Conservation (phyloP, 768 basidiomycete species). For the Kwoniella newhampshirensis region DNA sequence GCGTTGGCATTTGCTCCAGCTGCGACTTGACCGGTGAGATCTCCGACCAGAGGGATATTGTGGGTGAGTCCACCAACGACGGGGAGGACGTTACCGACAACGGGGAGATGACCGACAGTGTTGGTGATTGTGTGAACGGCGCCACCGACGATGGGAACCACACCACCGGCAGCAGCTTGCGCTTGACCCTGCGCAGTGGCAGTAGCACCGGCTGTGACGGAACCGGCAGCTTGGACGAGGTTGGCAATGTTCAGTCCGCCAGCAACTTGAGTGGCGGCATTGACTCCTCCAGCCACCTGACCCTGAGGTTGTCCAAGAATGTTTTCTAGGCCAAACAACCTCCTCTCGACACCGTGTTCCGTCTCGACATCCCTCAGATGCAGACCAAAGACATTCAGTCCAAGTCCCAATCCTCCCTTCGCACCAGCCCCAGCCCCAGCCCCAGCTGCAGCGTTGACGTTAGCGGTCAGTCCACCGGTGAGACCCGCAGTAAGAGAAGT, state of each 20-base stretch:
- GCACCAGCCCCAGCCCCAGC: not conserved
- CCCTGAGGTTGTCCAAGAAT: conserved; percentile 11
- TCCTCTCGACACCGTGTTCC: conserved; percentile 1
- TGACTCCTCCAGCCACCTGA: conserved; percentile 3
- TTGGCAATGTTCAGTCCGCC: conserved; percentile 17
- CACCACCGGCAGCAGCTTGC: conserved; percentile 4
- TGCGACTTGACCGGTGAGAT: conserved; percentile 9
- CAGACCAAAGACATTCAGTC: conserved; percentile 10
- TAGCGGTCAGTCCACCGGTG: conserved; percentile 5
- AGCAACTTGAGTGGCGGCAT: conserved; percentile 14
- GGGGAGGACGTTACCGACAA: conserved; percentile 20
- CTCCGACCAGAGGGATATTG: conserved; percentile 16
- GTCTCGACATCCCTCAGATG: conserved; percentile 11
- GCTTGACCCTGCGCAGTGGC: conserved; percentile 5
- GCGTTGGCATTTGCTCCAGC: conserved; percentile 9
- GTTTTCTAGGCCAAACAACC: conserved; percentile 20
- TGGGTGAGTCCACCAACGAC: conserved; percentile 13
- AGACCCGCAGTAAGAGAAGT: conserved; percentile 1
- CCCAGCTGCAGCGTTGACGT: conserved; percentile 3
- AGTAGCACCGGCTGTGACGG: conserved; percentile 10
- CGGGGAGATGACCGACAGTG: conserved; percentile 12
- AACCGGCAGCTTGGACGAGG: conserved; percentile 14
- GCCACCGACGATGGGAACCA: conserved; percentile 14
- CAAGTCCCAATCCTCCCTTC: not conserved
- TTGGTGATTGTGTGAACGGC: conserved; percentile 11